These are phyloP conservation scores for Phytophthora colocasiae DNA, from an alignment of 352 stramenopile genomes.

Conservation along the genomic window DNA sequence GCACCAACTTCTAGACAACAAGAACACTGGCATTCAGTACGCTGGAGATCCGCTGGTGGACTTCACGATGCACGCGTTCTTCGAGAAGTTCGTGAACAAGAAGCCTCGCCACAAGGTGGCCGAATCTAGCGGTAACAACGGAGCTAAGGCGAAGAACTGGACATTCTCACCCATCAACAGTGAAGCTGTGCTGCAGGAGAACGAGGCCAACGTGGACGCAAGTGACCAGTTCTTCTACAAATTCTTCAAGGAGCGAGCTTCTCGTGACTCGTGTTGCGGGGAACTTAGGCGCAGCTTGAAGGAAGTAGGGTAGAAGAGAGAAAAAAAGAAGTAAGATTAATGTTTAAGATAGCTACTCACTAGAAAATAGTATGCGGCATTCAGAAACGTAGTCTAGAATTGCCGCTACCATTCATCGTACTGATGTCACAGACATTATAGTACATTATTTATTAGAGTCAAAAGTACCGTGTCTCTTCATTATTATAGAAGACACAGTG, in stretches of 20 bases:
- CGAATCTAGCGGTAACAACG: conserved; percentile 15
- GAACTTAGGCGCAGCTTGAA: no score
- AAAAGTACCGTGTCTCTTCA: no score
- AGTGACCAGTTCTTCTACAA: conserved; percentile 95
- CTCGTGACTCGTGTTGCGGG: conserved; percentile 41
- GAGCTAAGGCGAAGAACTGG: conserved; percentile 63
- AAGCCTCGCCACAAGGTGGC: conserved; percentile 89
- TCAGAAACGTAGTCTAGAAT: no score
- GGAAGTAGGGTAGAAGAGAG: no score
- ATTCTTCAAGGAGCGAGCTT: conserved; percentile 90
- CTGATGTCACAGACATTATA: no score
- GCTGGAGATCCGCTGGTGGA: conserved; percentile 96
- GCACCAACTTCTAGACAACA: conserved; percentile 76
- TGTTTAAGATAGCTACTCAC: no score
- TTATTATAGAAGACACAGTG: no score
- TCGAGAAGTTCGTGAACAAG: conserved; percentile 99
- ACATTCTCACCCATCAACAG: conserved; percentile 76
- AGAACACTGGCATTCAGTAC: conserved; percentile 88
- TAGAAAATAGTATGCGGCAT: no score
- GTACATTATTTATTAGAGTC: no score
- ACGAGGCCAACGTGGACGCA: conserved; percentile 67
- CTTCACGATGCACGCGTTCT: conserved; percentile 97
- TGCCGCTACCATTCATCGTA: no score
- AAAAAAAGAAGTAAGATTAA: no score
- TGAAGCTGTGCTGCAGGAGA: conserved; percentile 70